Percentiles rank a stretch among this genome's conserved stretches.
These are phyloP conservation scores for Phytophthora pinifolia DNA, from an alignment of 352 stramenopile species.

Conservation along the genomic window DNA sequence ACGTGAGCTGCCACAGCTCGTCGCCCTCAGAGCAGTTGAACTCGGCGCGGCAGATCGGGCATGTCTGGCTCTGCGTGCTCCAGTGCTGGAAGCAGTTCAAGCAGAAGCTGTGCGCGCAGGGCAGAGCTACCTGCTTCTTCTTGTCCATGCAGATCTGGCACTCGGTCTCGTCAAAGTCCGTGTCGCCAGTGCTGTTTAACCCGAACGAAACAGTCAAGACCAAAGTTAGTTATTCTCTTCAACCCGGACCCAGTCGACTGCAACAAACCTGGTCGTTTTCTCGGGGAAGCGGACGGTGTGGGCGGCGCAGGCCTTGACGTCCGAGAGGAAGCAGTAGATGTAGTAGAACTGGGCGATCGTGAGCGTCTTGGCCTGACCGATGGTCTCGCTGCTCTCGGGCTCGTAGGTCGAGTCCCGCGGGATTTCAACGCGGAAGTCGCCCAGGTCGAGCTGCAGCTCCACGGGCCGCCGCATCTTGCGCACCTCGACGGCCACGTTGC, in stretches of 20 bases:
- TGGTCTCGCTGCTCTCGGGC: slow-evolving; percentile 35
- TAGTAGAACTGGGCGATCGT: slow-evolving; percentile 81
- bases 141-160: slow-evolving; percentile 89
- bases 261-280: slow-evolving; percentile 30
- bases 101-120: slow-evolving; percentile 80
- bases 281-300: slow-evolving; percentile 63
- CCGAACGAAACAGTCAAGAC: slow-evolving; percentile 10
- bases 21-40: slow-evolving; percentile 79
- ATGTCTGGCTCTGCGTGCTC: slow-evolving; percentile 79
- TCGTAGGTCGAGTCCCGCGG: slow-evolving; percentile 25
- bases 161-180: slow-evolving; percentile 74
- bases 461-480: slow-evolving; percentile 65
- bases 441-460: slow-evolving; percentile 31
- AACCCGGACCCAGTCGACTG: slow-evolving; percentile 12
- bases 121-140: slow-evolving; percentile 75
- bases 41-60: slow-evolving; percentile 69
- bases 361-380: slow-evolving; percentile 65
- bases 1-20: slow-evolving; percentile 74
- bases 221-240: slow-evolving; percentile 18
- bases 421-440: slow-evolving; percentile 28
- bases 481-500: slow-evolving; percentile 72
- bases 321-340: slow-evolving; percentile 79
- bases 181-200: slow-evolving; percentile 24
- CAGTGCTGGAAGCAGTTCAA: slow-evolving; percentile 78
- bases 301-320: slow-evolving; percentile 63